Conservation (phyloP, 495 filamentous ascomycete genomes). For the Aspergillus asperescens region DNA sequence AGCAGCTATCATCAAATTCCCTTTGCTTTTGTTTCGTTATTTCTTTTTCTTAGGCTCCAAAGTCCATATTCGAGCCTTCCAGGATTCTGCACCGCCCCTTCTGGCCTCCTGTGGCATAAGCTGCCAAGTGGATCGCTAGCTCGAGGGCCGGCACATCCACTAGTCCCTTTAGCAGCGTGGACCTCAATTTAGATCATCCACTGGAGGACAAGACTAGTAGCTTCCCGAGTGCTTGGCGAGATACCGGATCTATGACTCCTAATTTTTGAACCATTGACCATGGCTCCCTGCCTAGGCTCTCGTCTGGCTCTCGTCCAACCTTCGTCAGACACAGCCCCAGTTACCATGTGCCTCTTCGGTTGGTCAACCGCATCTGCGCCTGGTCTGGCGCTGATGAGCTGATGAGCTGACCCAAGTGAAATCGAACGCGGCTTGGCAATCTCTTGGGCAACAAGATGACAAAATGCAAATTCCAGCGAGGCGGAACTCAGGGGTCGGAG, state of each 20-base stretch:
- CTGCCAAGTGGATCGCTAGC: conserved; percentile 15
- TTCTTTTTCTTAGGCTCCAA: not conserved
- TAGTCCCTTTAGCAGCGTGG: conserved; percentile 2
- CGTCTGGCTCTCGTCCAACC: not conserved
- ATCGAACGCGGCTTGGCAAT: conserved; percentile 10
- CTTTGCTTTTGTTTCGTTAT: not conserved
- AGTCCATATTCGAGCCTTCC: not conserved
- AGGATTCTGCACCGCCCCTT: conserved; percentile 10
- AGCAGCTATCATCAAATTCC: not conserved
- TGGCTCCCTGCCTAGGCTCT: conserved; percentile 14
- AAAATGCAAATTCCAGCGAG: conserved; percentile 4
- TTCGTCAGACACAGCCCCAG: conserved; percentile 21
- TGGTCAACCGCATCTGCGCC: not conserved
- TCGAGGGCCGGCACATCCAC: conserved; percentile 12
- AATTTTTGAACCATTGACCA: too few species aligned
- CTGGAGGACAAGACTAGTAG: not conserved
- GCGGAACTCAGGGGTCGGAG: not conserved
- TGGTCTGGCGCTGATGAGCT: conserved; percentile 3
- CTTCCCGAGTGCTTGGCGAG: conserved; percentile 16
- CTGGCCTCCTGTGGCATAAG: not conserved
- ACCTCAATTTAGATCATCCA: conserved; percentile 3
- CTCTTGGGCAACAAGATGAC: not conserved
- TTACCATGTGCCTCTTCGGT: conserved; percentile 6
- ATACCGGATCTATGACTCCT: conserved; percentile 17
- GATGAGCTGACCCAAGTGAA: conserved; percentile 11